These are phyloP conservation scores for Phaseolus coccineus DNA, from an alignment of 331 rosid genomes.

Conservation along the genomic window DNA sequence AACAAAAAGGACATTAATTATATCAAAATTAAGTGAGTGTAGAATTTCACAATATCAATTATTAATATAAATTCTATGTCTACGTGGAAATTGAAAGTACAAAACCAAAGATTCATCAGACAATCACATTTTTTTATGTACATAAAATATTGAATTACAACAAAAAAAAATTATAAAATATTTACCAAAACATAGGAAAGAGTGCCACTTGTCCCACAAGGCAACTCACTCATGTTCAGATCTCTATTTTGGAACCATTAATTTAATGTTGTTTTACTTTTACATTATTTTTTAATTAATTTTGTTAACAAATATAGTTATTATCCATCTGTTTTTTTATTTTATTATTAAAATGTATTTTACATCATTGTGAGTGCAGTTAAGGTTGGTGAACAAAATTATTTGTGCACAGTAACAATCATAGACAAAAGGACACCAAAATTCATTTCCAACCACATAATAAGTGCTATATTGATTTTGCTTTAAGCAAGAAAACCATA, in stretches of 20 bases:
- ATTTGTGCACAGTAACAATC: constrained; percentile 20
- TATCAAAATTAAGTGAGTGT: background rate
- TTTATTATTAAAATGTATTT: constrained; percentile 4
- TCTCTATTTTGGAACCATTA: background rate
- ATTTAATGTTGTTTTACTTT: background rate
- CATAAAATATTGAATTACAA: background rate
- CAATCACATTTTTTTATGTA: background rate
- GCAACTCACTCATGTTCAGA: background rate
- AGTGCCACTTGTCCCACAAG: background rate
- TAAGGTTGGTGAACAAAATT: constrained; percentile 43
- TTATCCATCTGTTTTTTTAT: background rate
- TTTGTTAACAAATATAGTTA: background rate
- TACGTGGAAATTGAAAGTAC: background rate
- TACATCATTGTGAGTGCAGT: constrained; percentile 18
- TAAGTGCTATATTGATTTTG: constrained; percentile 34
- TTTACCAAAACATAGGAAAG: background rate
- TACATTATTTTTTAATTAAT: background rate
- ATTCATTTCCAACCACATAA: constrained; percentile 38
- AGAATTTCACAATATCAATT: background rate
- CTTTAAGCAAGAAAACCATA: constrained; percentile 32
- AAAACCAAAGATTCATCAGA: background rate
- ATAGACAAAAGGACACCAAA: constrained; percentile 17
- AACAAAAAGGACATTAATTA: background rate
- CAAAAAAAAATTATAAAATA: background rate
- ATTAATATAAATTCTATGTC: background rate